Percentiles rank a stretch among this genome's conserved stretches.
These are phyloP conservation scores for Dendrocalamus sinicus DNA, from an alignment of 176 grass and related monocot genomes.

Conservation along the genomic window DNA sequence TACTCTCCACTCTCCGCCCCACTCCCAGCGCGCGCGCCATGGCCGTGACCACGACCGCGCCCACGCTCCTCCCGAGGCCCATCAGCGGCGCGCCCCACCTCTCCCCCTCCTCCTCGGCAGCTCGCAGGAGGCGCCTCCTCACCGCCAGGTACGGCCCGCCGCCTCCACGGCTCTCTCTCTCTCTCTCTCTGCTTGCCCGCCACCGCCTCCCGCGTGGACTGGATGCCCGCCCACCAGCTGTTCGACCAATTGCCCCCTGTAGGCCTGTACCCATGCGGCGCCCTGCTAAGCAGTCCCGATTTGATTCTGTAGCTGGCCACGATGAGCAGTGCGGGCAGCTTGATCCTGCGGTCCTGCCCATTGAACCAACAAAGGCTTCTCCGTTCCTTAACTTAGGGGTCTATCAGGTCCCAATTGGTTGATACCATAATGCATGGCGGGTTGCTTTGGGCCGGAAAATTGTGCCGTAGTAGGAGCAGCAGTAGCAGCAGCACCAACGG, in stretches of 20 bases:
- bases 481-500: too few relatives aligned
- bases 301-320: background rate
- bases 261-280: background rate
- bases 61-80: constrained; percentile 52
- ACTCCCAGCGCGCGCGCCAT: constrained; percentile 39
- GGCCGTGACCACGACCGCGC: constrained; percentile 37
- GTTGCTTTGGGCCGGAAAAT: background rate
- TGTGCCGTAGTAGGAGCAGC: background rate
- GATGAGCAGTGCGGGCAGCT: background rate
- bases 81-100: constrained; percentile 12
- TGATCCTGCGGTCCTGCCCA: background rate
- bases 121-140: constrained; percentile 41
- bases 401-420: background rate
- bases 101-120: constrained; percentile 8
- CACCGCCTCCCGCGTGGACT: background rate
- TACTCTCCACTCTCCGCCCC: constrained; percentile 21
- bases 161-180: background rate
- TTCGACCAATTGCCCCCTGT: constrained; percentile 28
- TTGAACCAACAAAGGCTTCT: too few relatives aligned
- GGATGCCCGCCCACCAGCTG: background rate
- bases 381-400: background rate
- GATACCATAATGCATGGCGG: background rate
- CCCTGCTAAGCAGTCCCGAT: background rate
- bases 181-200: background rate
- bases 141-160: constrained; percentile 34